Conservation (phyloP, 2,329 filamentous ascomycete genomes). For the Elsinoe batatas region DNA sequence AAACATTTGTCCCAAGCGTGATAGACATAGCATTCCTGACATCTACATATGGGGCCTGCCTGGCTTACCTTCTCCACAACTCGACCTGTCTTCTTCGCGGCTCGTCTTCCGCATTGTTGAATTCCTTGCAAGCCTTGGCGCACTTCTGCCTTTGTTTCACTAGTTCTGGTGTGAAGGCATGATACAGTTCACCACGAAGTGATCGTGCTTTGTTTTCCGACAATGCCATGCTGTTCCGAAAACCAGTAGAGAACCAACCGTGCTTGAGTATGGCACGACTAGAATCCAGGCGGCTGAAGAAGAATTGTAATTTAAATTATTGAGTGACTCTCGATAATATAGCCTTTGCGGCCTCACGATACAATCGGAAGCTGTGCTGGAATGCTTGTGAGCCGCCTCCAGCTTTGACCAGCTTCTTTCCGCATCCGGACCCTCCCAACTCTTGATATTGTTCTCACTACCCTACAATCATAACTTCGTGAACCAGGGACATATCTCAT, state of each 20-base stretch:
- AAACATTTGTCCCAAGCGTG: not conserved
- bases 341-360: no score
- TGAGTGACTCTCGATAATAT: no score
- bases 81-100: conserved; percentile 53
- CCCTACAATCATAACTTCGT: not conserved
- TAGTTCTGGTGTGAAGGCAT: conserved; percentile 62
- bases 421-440: not conserved
- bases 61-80: conserved; percentile 60
- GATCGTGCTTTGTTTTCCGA: conserved; percentile 28
- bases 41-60: not conserved
- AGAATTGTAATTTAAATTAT: no score
- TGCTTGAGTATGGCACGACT: no score
- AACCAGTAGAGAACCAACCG: no score
- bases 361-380: not conserved
- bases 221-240: conserved; percentile 12
- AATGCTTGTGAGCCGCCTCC: not conserved
- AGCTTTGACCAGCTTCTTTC: not conserved
- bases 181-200: conserved; percentile 51
- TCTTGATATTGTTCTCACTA: not conserved
- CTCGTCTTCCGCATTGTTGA: conserved; percentile 51
- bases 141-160: conserved; percentile 54
- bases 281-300: no score
- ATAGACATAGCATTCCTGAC: not conserved
- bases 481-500: not conserved
- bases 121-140: conserved; percentile 49